Percentiles rank a stretch among this genome's conserved stretches.
phyloP scores from a whole-genome alignment of 257 asterid genomes.

The Solanum sparsipilum region DNA sequence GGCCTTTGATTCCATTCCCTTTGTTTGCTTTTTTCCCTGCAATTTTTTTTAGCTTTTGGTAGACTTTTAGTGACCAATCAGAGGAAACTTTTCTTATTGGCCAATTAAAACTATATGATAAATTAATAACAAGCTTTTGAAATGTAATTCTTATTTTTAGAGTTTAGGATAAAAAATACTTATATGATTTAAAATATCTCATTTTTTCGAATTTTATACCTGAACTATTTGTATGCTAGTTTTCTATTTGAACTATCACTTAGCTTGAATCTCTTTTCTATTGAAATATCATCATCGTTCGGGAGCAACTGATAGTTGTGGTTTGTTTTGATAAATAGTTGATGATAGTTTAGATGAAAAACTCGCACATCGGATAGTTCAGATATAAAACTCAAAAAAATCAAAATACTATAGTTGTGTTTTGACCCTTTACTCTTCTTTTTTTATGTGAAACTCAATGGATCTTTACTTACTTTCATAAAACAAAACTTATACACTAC shows the following conservation, averaged over 20 bases:
- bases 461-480: neutral
- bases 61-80: neutral
- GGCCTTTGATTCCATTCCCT: neutral
- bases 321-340: too few relatives aligned
- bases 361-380: rapidly evolving
- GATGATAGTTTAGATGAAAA: too few relatives aligned
- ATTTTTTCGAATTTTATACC: neutral
- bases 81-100: neutral
- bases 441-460: neutral
- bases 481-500: neutral
- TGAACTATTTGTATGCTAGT: neutral
- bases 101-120: neutral
- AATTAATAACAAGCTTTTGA: neutral
- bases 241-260: neutral
- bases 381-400: neutral
- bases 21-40: neutral
- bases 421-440: neutral
- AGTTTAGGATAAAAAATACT: too few relatives aligned
- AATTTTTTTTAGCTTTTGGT: neutral
- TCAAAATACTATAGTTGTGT: neutral
- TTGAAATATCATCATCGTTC: neutral
- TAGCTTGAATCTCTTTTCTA: neutral
- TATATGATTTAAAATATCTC: neutral
- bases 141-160: neutral
- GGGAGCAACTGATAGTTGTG: neutral